Evolutionary conservation across 305 asterid genomes (phyloP), one percentile per base, ranked within the genome.

Genomic region (Salvia sclarea): DNA sequence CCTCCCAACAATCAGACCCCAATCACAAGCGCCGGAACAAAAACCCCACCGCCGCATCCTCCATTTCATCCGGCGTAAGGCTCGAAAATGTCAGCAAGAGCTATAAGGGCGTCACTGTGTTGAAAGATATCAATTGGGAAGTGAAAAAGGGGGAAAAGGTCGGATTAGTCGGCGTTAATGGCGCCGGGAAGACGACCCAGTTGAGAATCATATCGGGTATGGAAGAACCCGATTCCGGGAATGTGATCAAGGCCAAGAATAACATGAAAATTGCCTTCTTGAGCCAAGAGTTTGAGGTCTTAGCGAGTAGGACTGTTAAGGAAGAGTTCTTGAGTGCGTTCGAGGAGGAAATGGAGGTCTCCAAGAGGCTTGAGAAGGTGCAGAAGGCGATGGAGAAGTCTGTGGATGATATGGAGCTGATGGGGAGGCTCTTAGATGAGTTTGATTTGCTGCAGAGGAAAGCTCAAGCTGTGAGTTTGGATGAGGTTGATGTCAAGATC

Each of bases 341-440:
- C 57, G 77, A 82, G 82, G 98, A 89, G 88, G 97, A 94, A 80
- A 91, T 91, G 99, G 96, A 89, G 69, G 93, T 94, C 30, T 75
- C 89, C 0, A 84, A 72, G 80, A 86, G 91, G 83, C 72, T 91
- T 55, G 98, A 94, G 72, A 94, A 86, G 78, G 99, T 94, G 54
- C 98, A 94, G 82, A 85, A 89, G 80, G 99, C 98, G 6, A 82
- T 94, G 6, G 99, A 91, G 89, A 87, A 82, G 56, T 79, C 95
- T 0, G 96, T 87, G 12, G 92, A 91, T 76, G 96, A 94, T 84
- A 80, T 94, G 79, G 93, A 91, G 69, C 79, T 94, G 54, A 94
- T 94, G 99, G 99, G 98, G 72, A 89, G 98, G 83, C 73, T 91
- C 6, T 80, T 94, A 80, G 98, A 94, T 83, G 99, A 91, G 92